Evolutionary conservation across 257 asterid species (phyloP), one percentile per base, ranked within the genome.

Genomic region (Apocynum venetum): DNA sequence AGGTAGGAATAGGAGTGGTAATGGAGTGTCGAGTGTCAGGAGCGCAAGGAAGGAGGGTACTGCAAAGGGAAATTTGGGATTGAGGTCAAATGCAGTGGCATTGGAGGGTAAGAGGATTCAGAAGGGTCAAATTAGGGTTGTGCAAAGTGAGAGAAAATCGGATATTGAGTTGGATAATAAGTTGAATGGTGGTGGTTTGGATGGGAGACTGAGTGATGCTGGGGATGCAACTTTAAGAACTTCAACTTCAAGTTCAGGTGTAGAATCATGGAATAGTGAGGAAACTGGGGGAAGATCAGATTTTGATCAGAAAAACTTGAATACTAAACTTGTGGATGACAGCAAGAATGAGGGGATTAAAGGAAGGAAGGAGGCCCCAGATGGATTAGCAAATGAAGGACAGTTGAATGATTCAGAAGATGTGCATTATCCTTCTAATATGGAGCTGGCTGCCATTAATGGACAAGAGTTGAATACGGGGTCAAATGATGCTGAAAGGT

Each of bases 41-140:
- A 76, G 81, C 44, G 69, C 78, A 57, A 83, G 82, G 87, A 91
- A 76, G 82, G 91, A 90, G 47, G 87, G 87, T 66, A 88, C 77
- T 80, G 86, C 72, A 84, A 83, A 78, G 61, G 83, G 86, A 46
- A 81, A 77, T 84, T 82, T 81, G 81, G 89, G 88, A 46, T 61
- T 84, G 40, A 83, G 91, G 48, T 66, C 83, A 67, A 87, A 83
- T 84, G 78, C 75, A 80, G 81, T 80, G 84, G 84, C 77, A 25
- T n/a, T 80, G 74, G 84, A 79, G 14, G 85, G 67, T 47, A 81
- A 79, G 68, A 84, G 76, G 85, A 80, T 79, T 60, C 89, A 81
- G 77, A 89, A 81, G 73, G 82, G 77, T 73, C 83, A 86, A 80
- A 84, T 83, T 76, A 87, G 85, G 80, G 87, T 73, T 75, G 68